phyloP scores from a whole-genome alignment of 2,329 filamentous ascomycete species.

The Fusarium solani-melongenae region DNA sequence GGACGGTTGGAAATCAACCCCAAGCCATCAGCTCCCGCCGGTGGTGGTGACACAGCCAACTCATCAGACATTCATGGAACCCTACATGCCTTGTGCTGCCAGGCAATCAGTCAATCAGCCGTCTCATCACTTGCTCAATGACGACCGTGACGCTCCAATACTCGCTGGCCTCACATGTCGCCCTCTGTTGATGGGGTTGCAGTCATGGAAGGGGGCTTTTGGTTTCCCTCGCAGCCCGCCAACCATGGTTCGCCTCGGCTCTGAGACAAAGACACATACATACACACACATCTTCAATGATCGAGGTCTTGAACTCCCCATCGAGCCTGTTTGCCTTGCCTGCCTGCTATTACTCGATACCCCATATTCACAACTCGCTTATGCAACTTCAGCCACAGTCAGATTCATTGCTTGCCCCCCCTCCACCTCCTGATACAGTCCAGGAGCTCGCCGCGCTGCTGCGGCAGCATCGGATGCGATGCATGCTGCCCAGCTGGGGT shows the following conservation, averaged over 20 bases:
- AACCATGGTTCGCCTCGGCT: not conserved
- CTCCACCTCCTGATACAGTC: not conserved
- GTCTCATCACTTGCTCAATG: conserved; percentile 7
- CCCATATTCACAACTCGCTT: conserved; percentile 2
- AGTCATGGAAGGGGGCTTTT: not conserved
- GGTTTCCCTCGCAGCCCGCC: not conserved
- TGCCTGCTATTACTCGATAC: not conserved
- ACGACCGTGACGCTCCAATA: conserved; percentile 5
- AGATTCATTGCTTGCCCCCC: not conserved
- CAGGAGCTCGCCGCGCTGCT: not conserved
- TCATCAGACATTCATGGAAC: conserved; percentile 37
- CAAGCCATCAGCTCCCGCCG: conserved; percentile 4
- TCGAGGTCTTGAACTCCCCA: not conserved
- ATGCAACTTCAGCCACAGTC: not conserved
- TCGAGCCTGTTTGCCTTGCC: not conserved
- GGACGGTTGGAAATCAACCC: not conserved
- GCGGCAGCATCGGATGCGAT: conserved; percentile 25
- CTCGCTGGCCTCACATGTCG: conserved; percentile 1
- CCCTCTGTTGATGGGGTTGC: conserved; percentile 6
- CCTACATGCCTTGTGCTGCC: conserved; percentile 19
- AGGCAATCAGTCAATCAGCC: conserved; percentile 7
- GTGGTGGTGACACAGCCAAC: conserved; percentile 40
- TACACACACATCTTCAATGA: not conserved
- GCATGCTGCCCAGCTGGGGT: conserved; percentile 8
- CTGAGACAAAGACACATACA: not conserved